phyloP scores from a whole-genome alignment of 192 early-diverging fungal species.

The Backusella circina region DNA sequence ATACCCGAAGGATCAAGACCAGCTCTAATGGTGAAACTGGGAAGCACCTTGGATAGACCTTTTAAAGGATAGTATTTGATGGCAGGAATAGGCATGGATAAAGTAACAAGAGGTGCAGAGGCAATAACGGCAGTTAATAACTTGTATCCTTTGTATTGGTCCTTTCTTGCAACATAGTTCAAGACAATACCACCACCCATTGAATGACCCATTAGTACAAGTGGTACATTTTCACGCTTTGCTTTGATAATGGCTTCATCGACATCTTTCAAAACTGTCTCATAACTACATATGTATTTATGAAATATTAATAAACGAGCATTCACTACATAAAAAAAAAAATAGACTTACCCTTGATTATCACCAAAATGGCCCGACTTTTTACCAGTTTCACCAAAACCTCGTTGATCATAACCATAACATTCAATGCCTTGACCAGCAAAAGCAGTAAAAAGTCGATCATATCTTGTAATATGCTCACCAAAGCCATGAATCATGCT shows the following conservation, averaged over 20 bases:
- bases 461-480: conserved; percentile 50
- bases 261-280: conserved; percentile 45
- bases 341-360: conserved; percentile 39
- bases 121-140: conserved; percentile 50
- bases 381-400: conserved; percentile 61
- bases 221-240: conserved; percentile 37
- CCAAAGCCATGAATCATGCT: conserved; percentile 56
- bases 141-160: conserved; percentile 30
- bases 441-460: conserved; percentile 56
- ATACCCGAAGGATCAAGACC: conserved; percentile 40
- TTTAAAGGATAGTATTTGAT: conserved; percentile 28
- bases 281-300: conserved; percentile 24
- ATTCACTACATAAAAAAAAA: background rate
- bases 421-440: conserved; percentile 51
- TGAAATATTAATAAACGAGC: background rate
- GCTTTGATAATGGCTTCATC: conserved; percentile 36
- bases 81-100: conserved; percentile 26
- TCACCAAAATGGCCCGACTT: conserved; percentile 43
- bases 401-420: conserved; percentile 61
- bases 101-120: conserved; percentile 45
- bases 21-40: conserved; percentile 39
- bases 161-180: conserved; percentile 44
- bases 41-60: conserved; percentile 36
- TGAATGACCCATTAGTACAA: conserved; percentile 54
- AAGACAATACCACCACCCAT: conserved; percentile 53